Base-by-base conservation (phyloP, 2,329 filamentous ascomycete genomes). In the Venturia nashicola region DNA sequence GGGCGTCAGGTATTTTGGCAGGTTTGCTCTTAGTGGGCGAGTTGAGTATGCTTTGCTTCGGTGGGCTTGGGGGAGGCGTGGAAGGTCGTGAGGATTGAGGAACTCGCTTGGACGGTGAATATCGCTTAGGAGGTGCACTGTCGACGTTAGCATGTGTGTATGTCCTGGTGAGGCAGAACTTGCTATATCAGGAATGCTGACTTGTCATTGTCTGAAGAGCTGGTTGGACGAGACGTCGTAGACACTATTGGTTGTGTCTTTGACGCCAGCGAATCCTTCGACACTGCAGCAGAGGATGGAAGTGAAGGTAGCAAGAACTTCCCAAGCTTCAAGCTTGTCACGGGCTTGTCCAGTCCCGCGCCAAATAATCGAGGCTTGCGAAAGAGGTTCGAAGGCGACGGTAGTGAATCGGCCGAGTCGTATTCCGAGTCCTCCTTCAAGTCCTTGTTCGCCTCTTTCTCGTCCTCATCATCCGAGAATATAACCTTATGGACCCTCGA, bases 1-100 rank as follows among this genome's bases (percentile, higher is more conserved):
- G 81, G 0, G 82, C 82, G 43, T 76, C 75, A 2, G 83, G 83
- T 48, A 86, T 83, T 0, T 71, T 69, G 14, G 36, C 27, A 23
- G 70, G 66, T 60, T 70, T 74, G 23, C 72, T 69, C 68, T 83
- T 81, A 1, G 76, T 77, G 3, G 81, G 81, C 16, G 80, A 82
- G 27, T 74, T 72, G 4, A 81, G 71, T 34, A 57, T 14, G 14
- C 70, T 70, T 5, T 70, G 69, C 65, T 62, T 65, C 23, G 63
- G 27, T 40, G 63, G 63, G 34, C 44, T 55, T 54, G 42, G 59
- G 27, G 51, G 63, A 36, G 63, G 59, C 2, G 43, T 36, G n/a
- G 27, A 40, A n/a, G 59, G 34, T 12, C 32, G 59, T 36, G 54
- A 40, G n/a, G 62, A 61, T 16, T 12, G 23, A 27, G 27, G 59